phyloP scores from a whole-genome alignment of 2,329 filamentous ascomycete species.

The Lecanicillium sp. region DNA sequence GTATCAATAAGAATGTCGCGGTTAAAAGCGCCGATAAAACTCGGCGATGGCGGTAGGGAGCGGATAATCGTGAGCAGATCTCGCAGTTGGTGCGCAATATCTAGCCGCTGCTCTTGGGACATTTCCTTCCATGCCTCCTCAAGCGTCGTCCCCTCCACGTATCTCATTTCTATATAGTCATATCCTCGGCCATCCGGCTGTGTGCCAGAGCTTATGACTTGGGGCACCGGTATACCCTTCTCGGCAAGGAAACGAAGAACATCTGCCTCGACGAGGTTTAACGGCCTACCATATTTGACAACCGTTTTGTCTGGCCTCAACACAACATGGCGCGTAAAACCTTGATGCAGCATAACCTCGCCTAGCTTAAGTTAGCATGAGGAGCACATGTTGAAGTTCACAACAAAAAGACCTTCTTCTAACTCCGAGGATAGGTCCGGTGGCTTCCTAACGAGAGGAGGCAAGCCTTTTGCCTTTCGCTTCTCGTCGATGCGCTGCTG shows the following conservation, averaged over 20 bases:
- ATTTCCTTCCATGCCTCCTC: background rate
- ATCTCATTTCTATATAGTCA: background rate
- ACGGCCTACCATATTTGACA: background rate
- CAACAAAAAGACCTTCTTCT: background rate
- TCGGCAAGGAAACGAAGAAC: background rate
- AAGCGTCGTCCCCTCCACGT: background rate
- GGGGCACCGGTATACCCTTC: background rate
- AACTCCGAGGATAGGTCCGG: background rate
- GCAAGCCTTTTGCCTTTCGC: background rate
- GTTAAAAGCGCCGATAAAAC: constrained; percentile 4
- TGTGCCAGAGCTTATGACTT: background rate
- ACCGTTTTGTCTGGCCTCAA: background rate
- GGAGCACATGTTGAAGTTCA: background rate
- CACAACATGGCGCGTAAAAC: background rate
- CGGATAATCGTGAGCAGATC: background rate
- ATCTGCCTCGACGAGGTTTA: background rate
- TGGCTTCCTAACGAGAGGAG: background rate
- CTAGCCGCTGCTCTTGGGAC: background rate
- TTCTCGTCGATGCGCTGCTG: background rate
- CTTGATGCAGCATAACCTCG: background rate
- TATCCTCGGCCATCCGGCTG: background rate
- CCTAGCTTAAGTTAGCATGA: background rate
- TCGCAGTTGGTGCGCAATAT: background rate
- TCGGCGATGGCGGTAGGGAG: background rate
- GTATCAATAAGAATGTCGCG: constrained; percentile 9